These are phyloP conservation scores for Sporormia fimetaria DNA, from an alignment of 495 filamentous ascomycete genomes.

Conservation along the genomic window DNA sequence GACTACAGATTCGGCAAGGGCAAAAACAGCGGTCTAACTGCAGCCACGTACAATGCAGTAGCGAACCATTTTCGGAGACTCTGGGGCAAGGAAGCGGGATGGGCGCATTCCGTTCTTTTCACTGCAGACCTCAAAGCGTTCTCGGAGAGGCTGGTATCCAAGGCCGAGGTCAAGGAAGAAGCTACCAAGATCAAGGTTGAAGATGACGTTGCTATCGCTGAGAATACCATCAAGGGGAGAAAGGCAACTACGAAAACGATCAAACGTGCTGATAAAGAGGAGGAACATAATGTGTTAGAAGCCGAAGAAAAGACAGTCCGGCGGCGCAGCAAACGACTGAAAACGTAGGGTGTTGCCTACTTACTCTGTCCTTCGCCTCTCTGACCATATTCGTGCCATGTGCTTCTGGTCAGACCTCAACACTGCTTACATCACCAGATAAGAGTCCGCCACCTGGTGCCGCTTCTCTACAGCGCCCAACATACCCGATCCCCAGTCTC, in stretches of 20 bases:
- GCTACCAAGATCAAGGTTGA: conserved; percentile 27
- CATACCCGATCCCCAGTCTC: too few species aligned
- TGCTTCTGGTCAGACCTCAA: too few species aligned
- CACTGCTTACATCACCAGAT: too few species aligned
- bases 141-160: conserved; percentile 48
- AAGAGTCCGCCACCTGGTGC: too few species aligned
- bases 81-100: conserved; percentile 91
- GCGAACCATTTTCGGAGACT: conserved; percentile 80
- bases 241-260: conserved; percentile 27
- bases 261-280: conserved; percentile 31
- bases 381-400: too few species aligned
- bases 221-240: conserved; percentile 18
- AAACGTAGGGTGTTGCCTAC: too few species aligned
- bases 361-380: too few species aligned
- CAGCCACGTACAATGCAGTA: conserved; percentile 78
- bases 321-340: conserved; percentile 15
- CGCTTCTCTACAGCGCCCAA: too few species aligned
- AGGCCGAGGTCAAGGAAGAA: conserved; percentile 41
- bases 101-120: conserved; percentile 95
- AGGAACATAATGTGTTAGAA: conserved; percentile 25
- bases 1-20: conserved; percentile 88
- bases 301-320: conserved; percentile 21
- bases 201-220: conserved; percentile 19
- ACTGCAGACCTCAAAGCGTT: conserved; percentile 87
- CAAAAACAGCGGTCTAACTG: conserved; percentile 75